Evolutionary conservation across 129 eudicot genomes (phyloP).

Genomic region (Helianthus annuus): DNA sequence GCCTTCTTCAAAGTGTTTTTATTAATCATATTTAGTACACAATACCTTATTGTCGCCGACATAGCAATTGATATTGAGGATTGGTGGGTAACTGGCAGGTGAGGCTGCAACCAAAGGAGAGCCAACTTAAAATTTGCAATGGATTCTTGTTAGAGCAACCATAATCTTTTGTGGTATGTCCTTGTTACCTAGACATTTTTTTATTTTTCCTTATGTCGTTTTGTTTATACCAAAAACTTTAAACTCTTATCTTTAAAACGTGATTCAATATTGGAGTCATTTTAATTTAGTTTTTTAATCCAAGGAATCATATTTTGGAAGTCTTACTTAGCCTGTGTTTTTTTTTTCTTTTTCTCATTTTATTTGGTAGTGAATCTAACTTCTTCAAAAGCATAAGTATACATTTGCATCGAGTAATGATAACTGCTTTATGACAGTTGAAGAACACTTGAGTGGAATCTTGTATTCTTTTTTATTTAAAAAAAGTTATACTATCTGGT

Average conservation of each 20-base stretch:
- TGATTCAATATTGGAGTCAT: conserved; percentile 24
- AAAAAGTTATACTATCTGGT: conserved; percentile 13
- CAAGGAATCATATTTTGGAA: conserved; percentile 53
- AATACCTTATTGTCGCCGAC: conserved; percentile 12
- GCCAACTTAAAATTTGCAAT: conserved; percentile 45
- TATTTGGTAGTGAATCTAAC: conserved; percentile 25
- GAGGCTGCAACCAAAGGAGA: conserved; percentile 58
- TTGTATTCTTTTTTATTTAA: conserved; percentile 24
- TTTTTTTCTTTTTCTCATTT: not conserved
- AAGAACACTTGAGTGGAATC: conserved; percentile 14
- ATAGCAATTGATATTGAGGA: conserved; percentile 37
- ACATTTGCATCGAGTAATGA: conserved; percentile 25
- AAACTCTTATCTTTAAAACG: not conserved
- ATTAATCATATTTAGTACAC: conserved; percentile 1
- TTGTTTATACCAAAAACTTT: not conserved
- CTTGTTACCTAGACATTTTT: conserved; percentile 39
- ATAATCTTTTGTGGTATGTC: conserved; percentile 65
- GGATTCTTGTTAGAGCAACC: conserved; percentile 58
- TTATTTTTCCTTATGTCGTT: conserved; percentile 4
- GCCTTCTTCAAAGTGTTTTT: conserved; percentile 15
- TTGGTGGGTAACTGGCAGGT: conserved; percentile 94
- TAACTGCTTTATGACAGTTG: conserved; percentile 17
- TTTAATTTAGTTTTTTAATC: conserved; percentile 48
- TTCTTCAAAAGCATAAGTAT: conserved; percentile 17
- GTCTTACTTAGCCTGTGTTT: conserved; percentile 27